These are phyloP conservation scores for Neurospora cerealis DNA, from an alignment of 495 filamentous ascomycete species.

Conservation along the genomic window DNA sequence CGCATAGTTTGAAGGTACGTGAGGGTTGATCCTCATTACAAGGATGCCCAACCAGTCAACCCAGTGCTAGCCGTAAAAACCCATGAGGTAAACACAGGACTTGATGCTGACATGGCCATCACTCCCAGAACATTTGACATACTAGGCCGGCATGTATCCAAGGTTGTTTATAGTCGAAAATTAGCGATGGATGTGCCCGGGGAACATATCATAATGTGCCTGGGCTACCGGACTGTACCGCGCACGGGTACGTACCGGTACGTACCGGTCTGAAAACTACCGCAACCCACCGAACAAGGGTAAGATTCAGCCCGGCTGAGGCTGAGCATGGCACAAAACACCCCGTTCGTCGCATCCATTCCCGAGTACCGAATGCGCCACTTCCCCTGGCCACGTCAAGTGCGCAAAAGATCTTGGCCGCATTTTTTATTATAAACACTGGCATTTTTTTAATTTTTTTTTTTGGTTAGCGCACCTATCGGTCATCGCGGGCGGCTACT, in stretches of 20 bases:
- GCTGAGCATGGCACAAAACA: neutral
- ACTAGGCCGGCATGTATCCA: neutral
- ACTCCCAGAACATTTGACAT: rapidly evolving
- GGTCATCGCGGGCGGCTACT: neutral
- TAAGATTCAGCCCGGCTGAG: neutral
- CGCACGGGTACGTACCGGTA: neutral
- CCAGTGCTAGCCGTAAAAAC: neutral
- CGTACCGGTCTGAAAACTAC: neutral
- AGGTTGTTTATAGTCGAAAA: neutral
- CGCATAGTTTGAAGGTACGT: neutral
- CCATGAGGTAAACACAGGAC: too few species aligned
- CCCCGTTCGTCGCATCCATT: neutral
- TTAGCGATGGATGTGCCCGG: neutral
- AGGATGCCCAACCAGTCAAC: neutral
- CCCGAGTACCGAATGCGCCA: neutral
- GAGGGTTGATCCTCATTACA: neutral
- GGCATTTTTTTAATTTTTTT: neutral
- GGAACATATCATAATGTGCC: neutral
- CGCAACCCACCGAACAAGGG: neutral
- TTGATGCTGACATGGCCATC: neutral
- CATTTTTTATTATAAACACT: neutral
- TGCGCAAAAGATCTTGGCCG: neutral
- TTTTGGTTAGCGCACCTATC: neutral
- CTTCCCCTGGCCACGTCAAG: neutral
- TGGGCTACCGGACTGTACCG: neutral